These are phyloP conservation scores for Periconia sp. DNA, from an alignment of 2,329 filamentous ascomycete genomes.

Conservation along the genomic window DNA sequence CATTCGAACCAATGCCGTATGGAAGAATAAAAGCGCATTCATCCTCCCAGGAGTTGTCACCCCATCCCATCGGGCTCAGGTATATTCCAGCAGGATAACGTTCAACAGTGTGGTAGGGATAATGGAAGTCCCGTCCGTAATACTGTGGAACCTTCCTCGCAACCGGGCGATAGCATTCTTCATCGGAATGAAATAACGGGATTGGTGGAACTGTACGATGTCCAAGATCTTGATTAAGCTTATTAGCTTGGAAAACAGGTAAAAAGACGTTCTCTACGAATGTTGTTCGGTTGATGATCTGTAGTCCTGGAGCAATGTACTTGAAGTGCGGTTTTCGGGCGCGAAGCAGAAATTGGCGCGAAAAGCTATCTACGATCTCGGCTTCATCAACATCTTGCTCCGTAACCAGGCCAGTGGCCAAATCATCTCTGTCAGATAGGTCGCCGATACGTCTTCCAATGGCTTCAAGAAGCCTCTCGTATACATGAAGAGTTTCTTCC, in stretches of 20 bases:
- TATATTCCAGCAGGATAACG: constrained; percentile 19
- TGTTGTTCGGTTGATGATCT: constrained; percentile 5
- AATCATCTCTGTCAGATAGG: background rate
- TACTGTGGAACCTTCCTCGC: background rate
- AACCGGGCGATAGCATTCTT: background rate
- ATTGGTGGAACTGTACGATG: background rate
- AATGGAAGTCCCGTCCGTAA: background rate
- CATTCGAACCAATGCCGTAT: constrained; percentile 18
- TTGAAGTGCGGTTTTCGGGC: constrained; percentile 13
- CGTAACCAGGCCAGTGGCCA: constrained; percentile 1
- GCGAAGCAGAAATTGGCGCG: constrained; percentile 9
- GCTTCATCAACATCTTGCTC: constrained; percentile 3
- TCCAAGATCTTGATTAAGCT: background rate
- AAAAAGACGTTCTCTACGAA: constrained; percentile 10
- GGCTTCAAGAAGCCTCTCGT: constrained; percentile 12
- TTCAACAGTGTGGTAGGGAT: constrained; percentile 3
- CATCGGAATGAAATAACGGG: constrained; percentile 11
- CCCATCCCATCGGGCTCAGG: constrained; percentile 1
- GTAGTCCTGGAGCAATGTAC: constrained; percentile 17
- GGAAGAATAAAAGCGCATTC: constrained; percentile 16
- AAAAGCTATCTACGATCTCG: constrained; percentile 9
- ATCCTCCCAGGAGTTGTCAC: constrained; percentile 10
- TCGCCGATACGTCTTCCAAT: constrained; percentile 12
- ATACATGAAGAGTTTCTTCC: constrained; percentile 12
- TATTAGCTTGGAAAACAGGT: background rate